A percentile compares a stretch with the other conserved stretches of the same genome.
Conservation (phyloP, 495 filamentous ascomycete species). For the Bacidia gigantensis region DNA sequence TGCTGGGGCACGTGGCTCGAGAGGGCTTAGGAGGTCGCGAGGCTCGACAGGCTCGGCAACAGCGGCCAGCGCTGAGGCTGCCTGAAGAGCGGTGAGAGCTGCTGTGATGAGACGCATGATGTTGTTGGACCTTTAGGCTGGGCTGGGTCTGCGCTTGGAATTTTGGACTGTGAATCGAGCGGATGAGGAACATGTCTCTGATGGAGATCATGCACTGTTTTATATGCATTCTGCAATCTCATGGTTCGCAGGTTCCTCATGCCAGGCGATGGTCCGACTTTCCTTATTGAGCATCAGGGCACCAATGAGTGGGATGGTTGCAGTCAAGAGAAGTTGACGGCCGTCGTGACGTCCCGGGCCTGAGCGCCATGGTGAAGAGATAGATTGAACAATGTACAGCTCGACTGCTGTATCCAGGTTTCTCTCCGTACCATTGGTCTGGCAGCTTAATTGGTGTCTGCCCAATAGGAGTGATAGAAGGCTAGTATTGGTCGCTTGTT, state of each 20-base stretch:
- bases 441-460: neutral
- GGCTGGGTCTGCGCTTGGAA: neutral
- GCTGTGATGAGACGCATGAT: slow-evolving; percentile 1
- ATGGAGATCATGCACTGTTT: neutral
- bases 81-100: neutral
- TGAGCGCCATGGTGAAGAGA: neutral
- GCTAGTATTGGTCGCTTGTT: neutral
- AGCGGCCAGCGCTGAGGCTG: neutral
- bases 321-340: neutral
- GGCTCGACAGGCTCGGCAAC: neutral
- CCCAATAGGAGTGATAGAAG: neutral
- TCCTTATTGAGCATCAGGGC: neutral
- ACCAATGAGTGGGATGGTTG: neutral
- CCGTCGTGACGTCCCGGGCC: neutral
- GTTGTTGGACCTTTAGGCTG: neutral
- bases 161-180: neutral
- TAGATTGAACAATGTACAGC: neutral
- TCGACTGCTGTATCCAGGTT: neutral
- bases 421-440: neutral
- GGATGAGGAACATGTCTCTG: neutral
- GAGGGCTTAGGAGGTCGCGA: neutral
- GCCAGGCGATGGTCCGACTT: neutral
- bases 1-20: neutral
- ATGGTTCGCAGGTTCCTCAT: neutral
- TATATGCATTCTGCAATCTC: neutral